A percentile compares a stretch with the other conserved stretches of the same genome.
Conservation (phyloP, 2,329 filamentous ascomycete species). For the Orbilia oligospora region DNA sequence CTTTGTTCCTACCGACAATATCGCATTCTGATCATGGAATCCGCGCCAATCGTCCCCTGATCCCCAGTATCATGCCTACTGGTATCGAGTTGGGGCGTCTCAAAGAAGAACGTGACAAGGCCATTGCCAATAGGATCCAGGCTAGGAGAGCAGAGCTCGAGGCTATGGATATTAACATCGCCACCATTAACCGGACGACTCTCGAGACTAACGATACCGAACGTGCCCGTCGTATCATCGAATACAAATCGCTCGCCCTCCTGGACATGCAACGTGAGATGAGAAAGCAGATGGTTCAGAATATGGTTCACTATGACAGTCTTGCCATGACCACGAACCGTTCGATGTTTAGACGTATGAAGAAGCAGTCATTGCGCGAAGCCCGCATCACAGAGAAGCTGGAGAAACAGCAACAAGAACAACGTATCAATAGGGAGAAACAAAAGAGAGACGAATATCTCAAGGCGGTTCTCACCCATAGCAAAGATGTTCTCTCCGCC, state of each 20-base stretch:
- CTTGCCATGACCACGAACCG: constrained; percentile 97
- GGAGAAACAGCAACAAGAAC: constrained; percentile 98
- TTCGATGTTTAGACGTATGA: constrained; percentile 89
- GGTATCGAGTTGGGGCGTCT: constrained; percentile 90
- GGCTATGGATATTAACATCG: constrained; percentile 77
- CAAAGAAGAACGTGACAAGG: constrained; percentile 86
- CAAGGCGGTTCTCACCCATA: constrained; percentile 85
- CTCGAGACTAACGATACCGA: constrained; percentile 74
- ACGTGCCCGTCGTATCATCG: constrained; percentile 78
- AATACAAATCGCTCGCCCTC: constrained; percentile 92
- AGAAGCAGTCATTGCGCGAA: constrained; percentile 96
- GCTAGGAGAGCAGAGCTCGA: constrained; percentile 88
- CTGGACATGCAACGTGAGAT: constrained; percentile 89
- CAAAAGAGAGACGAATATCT: constrained; percentile 96
- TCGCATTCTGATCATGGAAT: constrained; percentile 84
- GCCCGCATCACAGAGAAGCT: constrained; percentile 98
- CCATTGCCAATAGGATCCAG: constrained; percentile 90
- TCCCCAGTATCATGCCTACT: constrained; percentile 89
- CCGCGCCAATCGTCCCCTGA: constrained; percentile 81
- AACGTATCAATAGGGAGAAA: constrained; percentile 95
- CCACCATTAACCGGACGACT: constrained; percentile 67
- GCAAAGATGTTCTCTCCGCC: constrained; percentile 78
- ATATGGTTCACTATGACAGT: constrained; percentile 96
- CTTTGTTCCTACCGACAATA: constrained; percentile 73
- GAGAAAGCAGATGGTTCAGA: constrained; percentile 86